phyloP scores from a whole-genome alignment of 1,284 basidiomycete genomes.

The Cutaneotrichosporon arboriforme region DNA sequence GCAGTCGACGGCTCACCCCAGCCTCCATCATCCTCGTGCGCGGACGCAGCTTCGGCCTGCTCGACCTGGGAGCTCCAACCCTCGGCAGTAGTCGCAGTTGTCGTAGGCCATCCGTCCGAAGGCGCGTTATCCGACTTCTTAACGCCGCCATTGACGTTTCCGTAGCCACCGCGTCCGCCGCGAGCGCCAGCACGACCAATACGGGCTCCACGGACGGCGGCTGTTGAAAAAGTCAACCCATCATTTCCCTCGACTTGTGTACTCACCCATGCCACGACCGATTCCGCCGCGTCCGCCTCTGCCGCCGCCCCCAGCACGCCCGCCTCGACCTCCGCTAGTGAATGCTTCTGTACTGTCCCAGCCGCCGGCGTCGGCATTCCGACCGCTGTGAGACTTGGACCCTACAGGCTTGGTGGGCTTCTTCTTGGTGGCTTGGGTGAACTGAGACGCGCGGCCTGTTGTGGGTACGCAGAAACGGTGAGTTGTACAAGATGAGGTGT shows the following conservation, averaged over 20 bases:
- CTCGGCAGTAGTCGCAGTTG: slow-evolving; percentile 37
- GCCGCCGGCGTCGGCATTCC: slow-evolving; percentile 43
- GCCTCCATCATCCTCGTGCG: slow-evolving; percentile 21
- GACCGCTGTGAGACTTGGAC: slow-evolving; percentile 30
- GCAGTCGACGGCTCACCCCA: slow-evolving; percentile 11
- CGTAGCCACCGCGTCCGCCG: slow-evolving; percentile 40
- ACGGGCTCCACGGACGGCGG: slow-evolving; percentile 16
- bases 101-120: slow-evolving; percentile 30
- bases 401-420: slow-evolving; percentile 37
- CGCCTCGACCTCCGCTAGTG: slow-evolving; percentile 22
- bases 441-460: slow-evolving; percentile 47
- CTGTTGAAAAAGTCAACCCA: background rate
- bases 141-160: slow-evolving; percentile 19
- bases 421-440: slow-evolving; percentile 46
- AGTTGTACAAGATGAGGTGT: background rate
- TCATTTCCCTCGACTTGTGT: background rate
- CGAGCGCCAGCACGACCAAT: slow-evolving; percentile 36
- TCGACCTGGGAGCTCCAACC: slow-evolving; percentile 40
- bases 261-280: slow-evolving; percentile 11
- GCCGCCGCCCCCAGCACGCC: slow-evolving; percentile 28
- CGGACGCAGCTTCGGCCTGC: slow-evolving; percentile 28
- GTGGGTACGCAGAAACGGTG: background rate
- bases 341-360: slow-evolving; percentile 33
- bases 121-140: slow-evolving; percentile 20
- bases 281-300: slow-evolving; percentile 27